Conservation (phyloP, 1,139 yeast genomes). For the Pichia sp. region DNA sequence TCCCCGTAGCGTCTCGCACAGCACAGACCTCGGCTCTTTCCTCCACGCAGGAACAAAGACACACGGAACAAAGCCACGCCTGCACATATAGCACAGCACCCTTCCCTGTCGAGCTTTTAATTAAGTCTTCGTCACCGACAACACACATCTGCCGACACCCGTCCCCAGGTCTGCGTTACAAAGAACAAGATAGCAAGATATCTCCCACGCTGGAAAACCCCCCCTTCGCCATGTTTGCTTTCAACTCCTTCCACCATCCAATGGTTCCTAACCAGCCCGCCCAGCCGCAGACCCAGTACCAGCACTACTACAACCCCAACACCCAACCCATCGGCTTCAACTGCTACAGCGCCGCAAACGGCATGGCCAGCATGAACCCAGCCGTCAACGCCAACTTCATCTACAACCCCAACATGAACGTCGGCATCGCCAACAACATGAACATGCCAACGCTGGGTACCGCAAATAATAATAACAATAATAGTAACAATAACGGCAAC, state of each 20-base stretch:
- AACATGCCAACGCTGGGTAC: too few relatives aligned
- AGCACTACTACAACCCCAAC: background rate
- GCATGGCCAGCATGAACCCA: background rate
- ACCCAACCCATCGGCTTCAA: conserved; percentile 5
- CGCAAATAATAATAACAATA: background rate
- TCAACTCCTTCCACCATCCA: conserved; percentile 2
- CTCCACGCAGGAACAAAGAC: too few relatives aligned
- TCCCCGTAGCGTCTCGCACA: too few relatives aligned
- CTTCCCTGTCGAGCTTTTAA: conserved; percentile 17
- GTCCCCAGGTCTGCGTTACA: background rate
- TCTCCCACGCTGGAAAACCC: background rate
- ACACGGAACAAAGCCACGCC: too few relatives aligned
- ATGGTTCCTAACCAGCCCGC: background rate
- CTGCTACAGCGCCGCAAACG: background rate
- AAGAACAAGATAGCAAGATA: background rate
- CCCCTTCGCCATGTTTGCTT: conserved; percentile 6
- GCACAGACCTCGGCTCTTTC: too few relatives aligned
- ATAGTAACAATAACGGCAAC: conserved; percentile 9
- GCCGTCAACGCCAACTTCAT: too few relatives aligned
- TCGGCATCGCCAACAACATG: too few relatives aligned
- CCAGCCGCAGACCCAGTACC: background rate
- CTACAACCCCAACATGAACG: too few relatives aligned
- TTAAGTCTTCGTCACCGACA: conserved; percentile 16
- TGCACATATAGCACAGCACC: background rate
- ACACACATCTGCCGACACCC: background rate